Evolutionary conservation across 2,329 filamentous ascomycete species (phyloP), one percentile per base, ranked within the genome.

Genomic region (Lachnellula hyalina): DNA sequence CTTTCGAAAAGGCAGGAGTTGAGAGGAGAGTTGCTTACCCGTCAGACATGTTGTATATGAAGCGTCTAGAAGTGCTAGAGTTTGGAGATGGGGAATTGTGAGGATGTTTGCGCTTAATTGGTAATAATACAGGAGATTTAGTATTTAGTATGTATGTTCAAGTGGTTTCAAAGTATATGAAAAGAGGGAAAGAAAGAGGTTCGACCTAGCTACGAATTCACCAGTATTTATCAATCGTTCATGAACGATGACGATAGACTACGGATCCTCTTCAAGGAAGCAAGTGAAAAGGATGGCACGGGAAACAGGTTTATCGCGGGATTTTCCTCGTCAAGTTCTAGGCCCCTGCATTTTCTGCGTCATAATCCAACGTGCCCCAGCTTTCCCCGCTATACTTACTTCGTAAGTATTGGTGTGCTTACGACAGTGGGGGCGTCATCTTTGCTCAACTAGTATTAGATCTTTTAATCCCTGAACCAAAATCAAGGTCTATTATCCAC

Each of bases 241-340:
- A 12, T 17, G 21, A 50, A 35, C 48, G 46, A 40, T 50, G 50
- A 51, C 51, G 46, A 45, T 50, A 7, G 40, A 15, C 14, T 19
- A 5, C 6, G 49, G 35, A 38, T 38, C 15, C 15, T 14, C 9
- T 8, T 38, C 35, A 38, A 2, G 35, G 9, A 38, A 14, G 11
- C 35, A 4, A n/a, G 35, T 12, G 35, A 67, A 68, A 49, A 68
- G 71, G 40, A 69, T 73, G 7, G 25, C 25, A 69, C 72, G 54
- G 72, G 73, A 51, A 68, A 74, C 38, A 66, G 70, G 57, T 60
- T 68, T 49, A 25, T 25, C 25, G 25, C 25, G 5, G 25, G 25
- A 25, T 5, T 5, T 25, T 25, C 25, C 25, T 25, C 6, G 23
- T 6, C 25, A 25, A 25, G 6, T 3, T 63, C 60, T 38, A 61